phyloP scores from a whole-genome alignment of 2,329 filamentous ascomycete genomes.

The Aspergillus sp. region DNA sequence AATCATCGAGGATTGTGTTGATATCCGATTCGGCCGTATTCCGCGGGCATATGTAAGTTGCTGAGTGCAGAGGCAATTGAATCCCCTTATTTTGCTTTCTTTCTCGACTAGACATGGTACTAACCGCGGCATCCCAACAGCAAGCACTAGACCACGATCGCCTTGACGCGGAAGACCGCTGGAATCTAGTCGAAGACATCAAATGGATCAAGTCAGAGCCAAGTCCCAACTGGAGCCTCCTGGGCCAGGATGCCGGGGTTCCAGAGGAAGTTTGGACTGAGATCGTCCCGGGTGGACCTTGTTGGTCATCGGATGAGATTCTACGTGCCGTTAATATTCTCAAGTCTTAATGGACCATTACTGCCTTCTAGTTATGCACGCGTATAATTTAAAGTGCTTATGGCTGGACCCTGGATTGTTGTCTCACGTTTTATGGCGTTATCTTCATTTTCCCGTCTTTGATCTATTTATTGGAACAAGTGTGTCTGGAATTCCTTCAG shows the following conservation, averaged over 20 bases:
- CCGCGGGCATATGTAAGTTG: constrained; percentile 68
- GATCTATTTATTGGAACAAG: neutral
- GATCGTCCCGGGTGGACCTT: constrained; percentile 63
- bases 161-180: constrained; percentile 60
- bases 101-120: neutral
- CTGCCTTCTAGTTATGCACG: neutral
- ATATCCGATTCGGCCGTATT: constrained; percentile 75
- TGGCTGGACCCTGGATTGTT: neutral
- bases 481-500: neutral
- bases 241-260: constrained; percentile 63
- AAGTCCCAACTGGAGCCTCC: constrained; percentile 82
- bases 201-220: constrained; percentile 87
- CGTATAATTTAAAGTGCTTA: neutral
- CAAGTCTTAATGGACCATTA: neutral
- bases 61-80: neutral
- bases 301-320: constrained; percentile 64
- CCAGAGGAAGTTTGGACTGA: constrained; percentile 67
- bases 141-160: constrained; percentile 34
- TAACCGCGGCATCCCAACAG: neutral
- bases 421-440: neutral
- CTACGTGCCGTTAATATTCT: constrained; percentile 45
- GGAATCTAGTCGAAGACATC: constrained; percentile 93
- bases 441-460: neutral
- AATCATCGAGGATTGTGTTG: constrained; percentile 86
- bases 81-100: neutral